Percentiles rank a stretch among this genome's conserved stretches.
Conservation (phyloP, 208 protist genomes). For the Trichomonas vaginalis region DNA sequence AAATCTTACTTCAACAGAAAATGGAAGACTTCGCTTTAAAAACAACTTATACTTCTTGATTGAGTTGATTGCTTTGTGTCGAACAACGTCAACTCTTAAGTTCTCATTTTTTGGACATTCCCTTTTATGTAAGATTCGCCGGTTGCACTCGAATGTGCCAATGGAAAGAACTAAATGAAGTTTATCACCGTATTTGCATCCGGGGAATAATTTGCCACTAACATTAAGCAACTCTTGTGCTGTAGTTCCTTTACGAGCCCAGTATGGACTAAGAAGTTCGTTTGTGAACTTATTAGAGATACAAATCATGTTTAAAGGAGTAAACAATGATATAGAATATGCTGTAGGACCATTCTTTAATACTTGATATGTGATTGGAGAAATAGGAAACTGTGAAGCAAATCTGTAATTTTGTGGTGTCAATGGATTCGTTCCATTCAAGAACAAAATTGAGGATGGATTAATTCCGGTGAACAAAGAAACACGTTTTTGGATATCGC, state of each 20-base stretch:
- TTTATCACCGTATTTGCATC: background rate
- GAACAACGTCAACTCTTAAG: background rate
- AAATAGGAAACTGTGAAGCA: background rate
- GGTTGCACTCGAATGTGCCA: background rate
- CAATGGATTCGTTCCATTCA: background rate
- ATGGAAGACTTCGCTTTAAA: background rate
- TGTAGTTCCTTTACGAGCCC: background rate
- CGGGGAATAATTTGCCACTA: background rate
- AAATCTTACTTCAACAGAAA: background rate
- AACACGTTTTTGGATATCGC: background rate
- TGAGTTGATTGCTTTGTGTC: background rate
- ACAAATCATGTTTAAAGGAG: background rate
- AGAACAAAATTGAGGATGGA: background rate
- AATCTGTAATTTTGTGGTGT: background rate
- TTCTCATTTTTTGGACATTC: background rate
- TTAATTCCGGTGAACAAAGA: background rate
- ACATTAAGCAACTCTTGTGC: background rate
- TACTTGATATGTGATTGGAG: background rate
- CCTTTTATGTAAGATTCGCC: background rate
- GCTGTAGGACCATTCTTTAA: background rate
- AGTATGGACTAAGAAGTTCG: background rate
- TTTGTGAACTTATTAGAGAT: background rate
- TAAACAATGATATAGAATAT: background rate
- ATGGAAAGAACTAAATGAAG: background rate
- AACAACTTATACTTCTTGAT: background rate